A percentile compares a stretch with the other conserved stretches of the same genome.
phyloP scores from a whole-genome alignment of 345 rosid species.

The Lepidium sativum region DNA sequence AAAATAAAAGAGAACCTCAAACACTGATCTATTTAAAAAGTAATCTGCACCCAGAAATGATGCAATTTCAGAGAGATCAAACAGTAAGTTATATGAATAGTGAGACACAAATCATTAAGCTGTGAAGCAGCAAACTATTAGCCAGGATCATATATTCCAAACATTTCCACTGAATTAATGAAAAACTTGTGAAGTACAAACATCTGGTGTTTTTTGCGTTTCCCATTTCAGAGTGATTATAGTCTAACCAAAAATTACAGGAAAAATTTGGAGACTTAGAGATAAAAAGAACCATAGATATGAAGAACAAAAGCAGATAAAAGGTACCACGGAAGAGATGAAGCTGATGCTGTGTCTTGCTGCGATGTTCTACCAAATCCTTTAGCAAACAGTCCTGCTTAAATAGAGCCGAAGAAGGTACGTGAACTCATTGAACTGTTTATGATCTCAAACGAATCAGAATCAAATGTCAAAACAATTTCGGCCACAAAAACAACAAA shows the following conservation, averaged over 20 bases:
- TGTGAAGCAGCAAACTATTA: background rate
- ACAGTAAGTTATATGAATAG: background rate
- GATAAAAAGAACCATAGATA: background rate
- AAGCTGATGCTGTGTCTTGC: background rate
- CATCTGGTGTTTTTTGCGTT: background rate
- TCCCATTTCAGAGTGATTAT: background rate
- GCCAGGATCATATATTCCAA: background rate
- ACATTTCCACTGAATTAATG: background rate
- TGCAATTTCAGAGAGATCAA: background rate
- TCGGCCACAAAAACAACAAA: background rate
- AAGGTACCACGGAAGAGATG: background rate
- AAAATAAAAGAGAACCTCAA: background rate
- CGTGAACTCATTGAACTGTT: background rate
- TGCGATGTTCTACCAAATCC: background rate
- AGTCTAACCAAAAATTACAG: no score
- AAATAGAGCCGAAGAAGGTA: background rate
- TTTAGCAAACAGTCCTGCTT: background rate
- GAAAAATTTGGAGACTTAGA: background rate
- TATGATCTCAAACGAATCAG: conserved; percentile 16
- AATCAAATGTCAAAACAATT: conserved; percentile 14
- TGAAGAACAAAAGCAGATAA: no score
- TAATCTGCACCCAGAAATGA: conserved; percentile 11
- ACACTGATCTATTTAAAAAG: background rate
- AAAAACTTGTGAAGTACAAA: background rate
- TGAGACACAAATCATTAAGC: background rate